Percentiles rank a stretch among this genome's conserved stretches.
phyloP scores from a whole-genome alignment of 495 filamentous ascomycete species.

The Annulohypoxylon nitens region DNA sequence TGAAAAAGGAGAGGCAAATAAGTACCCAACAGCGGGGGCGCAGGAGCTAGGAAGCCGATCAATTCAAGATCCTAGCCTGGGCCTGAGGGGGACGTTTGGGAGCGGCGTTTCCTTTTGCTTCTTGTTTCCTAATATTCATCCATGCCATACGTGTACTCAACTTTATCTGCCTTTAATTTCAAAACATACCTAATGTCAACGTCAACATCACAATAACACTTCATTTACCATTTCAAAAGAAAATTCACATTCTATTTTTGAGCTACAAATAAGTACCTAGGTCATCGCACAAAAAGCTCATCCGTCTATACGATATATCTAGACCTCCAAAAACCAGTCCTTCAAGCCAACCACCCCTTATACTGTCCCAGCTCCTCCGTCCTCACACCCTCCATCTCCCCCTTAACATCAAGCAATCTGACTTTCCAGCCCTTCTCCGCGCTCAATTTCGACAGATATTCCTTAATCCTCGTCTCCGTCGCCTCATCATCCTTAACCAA shows the following conservation, averaged over 20 bases:
- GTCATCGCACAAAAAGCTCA: too few species aligned
- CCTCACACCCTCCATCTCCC: slow-evolving; percentile 88
- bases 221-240: not conserved
- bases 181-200: too few species aligned
- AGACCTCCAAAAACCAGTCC: not conserved
- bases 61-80: too few species aligned
- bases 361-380: slow-evolving; percentile 74
- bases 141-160: too few species aligned
- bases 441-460: slow-evolving; percentile 75
- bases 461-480: slow-evolving; percentile 72
- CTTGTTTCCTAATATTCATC: too few species aligned
- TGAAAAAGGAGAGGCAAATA: too few species aligned
- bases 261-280: not conserved
- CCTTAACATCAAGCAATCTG: slow-evolving; percentile 80
- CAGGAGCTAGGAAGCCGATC: too few species aligned
- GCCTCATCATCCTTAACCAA: slow-evolving; percentile 79
- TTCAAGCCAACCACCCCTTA: slow-evolving; percentile 68
- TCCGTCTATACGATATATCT: not conserved
- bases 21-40: too few species aligned
- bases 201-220: not conserved
- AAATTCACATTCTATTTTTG: slow-evolving; percentile 6
- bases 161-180: too few species aligned
- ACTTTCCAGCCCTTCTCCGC: slow-evolving; percentile 77
- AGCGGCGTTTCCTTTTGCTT: too few species aligned
- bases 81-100: too few species aligned